Base-by-base conservation (phyloP, 805 yeast genomes). In the Zygosaccharomyces lentus region DNA sequence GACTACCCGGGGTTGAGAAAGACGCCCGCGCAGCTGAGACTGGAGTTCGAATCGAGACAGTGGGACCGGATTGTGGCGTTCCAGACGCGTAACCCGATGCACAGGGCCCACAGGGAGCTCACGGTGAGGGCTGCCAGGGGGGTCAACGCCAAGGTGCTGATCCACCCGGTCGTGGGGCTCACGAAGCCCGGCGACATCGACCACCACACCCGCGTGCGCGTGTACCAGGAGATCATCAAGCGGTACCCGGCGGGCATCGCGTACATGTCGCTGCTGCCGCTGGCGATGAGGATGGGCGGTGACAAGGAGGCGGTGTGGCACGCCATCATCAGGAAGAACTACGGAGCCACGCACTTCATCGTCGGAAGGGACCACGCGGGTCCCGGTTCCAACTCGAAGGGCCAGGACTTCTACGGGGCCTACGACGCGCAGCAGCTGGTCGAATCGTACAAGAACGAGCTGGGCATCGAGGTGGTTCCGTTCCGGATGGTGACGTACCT, bases 241-340 rank as follows among this genome's bases (percentile, higher is more conserved):
- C 84, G 91, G 62, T 90, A 87, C 70, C 98, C 97, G 43, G 85
- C 82, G 53, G 96, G 96, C 45, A 84, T 90, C 79, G 97, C 97
- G 12, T 81, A 86, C 54, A 73, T 90, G 51, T 83, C 96, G 7
- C 72, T 90, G 53, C 75, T 90, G 58, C 98, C 98, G 9, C 75
- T 90, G 62, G 98, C 98, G 32, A 90, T 90, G 98, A 83, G 98
- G 76, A 90, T 90, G 98, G 97, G 93, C 46, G 98, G 98, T 68
- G 97, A 91, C 68, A 81, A 96, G 67, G 98, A 90, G 72, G 98
- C 98, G 17, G 86, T 90, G 37, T 91, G 97, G 97, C 98, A 90
- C 66, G 96, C 97, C 13, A 84, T 91, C 61, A 90, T 90, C 66
- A 85, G 98, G 71, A 87, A 88, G 75, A 90, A 90, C 72, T 89